Conservation (phyloP, 208 protist species). For the Phytomonas sp. region DNA sequence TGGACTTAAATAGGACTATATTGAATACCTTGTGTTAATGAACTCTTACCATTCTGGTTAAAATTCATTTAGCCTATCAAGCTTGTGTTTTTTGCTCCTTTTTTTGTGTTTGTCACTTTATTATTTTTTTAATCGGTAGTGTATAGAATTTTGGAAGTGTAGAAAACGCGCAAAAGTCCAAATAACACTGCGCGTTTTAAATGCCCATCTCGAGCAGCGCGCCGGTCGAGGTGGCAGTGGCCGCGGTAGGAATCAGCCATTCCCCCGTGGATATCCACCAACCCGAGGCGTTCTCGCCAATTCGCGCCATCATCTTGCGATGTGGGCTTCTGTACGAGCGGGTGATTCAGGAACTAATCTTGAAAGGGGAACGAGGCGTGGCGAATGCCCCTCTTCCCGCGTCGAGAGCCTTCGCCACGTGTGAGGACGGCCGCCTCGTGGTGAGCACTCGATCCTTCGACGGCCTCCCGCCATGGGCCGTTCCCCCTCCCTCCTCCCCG, state of each 20-base stretch:
- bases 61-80: constrained; percentile 8
- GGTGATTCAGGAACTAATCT: constrained; percentile 67
- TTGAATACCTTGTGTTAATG: not conserved
- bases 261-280: not conserved
- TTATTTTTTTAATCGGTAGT: constrained; percentile 4
- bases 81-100: constrained; percentile 4
- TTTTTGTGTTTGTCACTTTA: not conserved
- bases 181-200: not conserved
- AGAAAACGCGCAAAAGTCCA: not conserved
- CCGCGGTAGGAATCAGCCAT: not conserved
- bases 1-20: not conserved
- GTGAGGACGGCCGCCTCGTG: not conserved
- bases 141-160: not conserved
- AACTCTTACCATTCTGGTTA: not conserved
- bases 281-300: not conserved
- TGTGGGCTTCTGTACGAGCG: constrained; percentile 66
- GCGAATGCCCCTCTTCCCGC: constrained; percentile 29
- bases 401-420: not conserved
- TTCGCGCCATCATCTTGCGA: constrained; percentile 7
- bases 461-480: constrained; percentile 19
- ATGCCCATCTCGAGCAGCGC: constrained; percentile 12
- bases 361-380: constrained; percentile 56
- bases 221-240: constrained; percentile 2
- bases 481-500: too few relatives aligned
- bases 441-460: constrained; percentile 43